Percentiles rank a stretch among this genome's conserved stretches.
phyloP scores from a whole-genome alignment of 192 early-diverging fungal genomes.

The Coemansia javaensis region DNA sequence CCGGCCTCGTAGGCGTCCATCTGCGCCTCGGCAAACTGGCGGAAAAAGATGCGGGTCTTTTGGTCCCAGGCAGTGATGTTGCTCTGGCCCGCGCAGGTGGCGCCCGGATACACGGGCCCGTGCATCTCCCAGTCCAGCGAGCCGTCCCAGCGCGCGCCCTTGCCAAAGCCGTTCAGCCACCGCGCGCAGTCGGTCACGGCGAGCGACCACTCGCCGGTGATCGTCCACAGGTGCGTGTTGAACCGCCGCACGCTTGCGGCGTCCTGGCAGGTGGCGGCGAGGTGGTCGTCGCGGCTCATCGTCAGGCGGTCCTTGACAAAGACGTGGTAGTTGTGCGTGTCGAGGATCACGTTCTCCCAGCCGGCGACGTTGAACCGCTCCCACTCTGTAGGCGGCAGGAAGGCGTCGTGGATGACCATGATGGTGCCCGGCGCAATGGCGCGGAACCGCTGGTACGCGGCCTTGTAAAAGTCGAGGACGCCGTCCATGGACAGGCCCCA shows the following conservation, averaged over 20 bases:
- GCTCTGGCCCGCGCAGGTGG: constrained; percentile 53
- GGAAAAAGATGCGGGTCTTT: constrained; percentile 53
- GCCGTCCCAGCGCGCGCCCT: constrained; percentile 62
- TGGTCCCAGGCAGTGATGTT: constrained; percentile 44
- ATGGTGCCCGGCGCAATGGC: constrained; percentile 25
- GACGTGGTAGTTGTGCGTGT: constrained; percentile 53
- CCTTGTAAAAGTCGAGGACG: constrained; percentile 40
- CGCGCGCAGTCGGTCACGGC: constrained; percentile 69
- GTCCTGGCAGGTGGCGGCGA: constrained; percentile 35
- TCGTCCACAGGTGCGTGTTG: constrained; percentile 45
- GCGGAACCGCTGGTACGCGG: constrained; percentile 35
- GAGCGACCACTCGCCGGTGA: constrained; percentile 70
- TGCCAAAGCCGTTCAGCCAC: constrained; percentile 63
- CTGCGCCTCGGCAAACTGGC: constrained; percentile 58
- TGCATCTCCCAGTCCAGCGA: constrained; percentile 45
- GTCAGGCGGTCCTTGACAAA: constrained; percentile 42
- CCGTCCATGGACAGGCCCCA: constrained; percentile 37
- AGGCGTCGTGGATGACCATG: constrained; percentile 48
- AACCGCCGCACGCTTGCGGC: constrained; percentile 31
- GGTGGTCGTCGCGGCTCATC: constrained; percentile 23
- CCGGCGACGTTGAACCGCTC: constrained; percentile 22
- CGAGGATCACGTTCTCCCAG: constrained; percentile 49
- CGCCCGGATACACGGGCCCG: constrained; percentile 37
- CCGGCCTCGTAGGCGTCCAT: constrained; percentile 66
- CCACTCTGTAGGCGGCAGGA: constrained; percentile 43